These are phyloP conservation scores for Hyparrhenia diplandra DNA, from an alignment of 176 grass and related monocot species.

Conservation along the genomic window DNA sequence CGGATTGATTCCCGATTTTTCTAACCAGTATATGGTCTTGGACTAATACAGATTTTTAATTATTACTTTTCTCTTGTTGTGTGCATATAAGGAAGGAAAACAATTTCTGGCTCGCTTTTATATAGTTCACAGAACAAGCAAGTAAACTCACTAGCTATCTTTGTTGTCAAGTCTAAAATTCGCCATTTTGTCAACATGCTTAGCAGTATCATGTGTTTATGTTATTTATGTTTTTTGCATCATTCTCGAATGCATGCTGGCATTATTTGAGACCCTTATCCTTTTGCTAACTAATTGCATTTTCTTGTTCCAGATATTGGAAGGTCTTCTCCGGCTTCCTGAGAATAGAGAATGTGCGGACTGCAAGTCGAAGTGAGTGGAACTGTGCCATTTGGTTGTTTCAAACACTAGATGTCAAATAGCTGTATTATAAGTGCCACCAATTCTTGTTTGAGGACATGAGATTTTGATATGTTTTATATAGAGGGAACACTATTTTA, in stretches of 20 bases:
- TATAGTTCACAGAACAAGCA: not conserved
- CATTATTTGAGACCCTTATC: not conserved
- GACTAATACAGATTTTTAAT: not conserved
- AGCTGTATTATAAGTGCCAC: not conserved
- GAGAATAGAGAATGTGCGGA: conserved; percentile 96
- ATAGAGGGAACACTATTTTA: not conserved
- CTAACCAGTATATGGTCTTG: not conserved
- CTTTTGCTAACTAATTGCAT: not conserved
- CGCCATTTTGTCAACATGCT: not conserved
- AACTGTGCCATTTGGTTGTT: not conserved
- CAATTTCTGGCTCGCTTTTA: not conserved
- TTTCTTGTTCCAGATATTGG: conserved; percentile 59
- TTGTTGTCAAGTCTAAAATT: not conserved
- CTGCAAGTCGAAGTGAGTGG: conserved; percentile 93
- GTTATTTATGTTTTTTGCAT: not conserved
- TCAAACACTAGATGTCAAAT: not conserved
- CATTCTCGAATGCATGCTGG: not conserved
- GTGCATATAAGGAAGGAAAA: not conserved
- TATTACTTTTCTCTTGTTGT: not conserved
- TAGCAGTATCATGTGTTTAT: not conserved
- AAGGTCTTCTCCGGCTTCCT: conserved; percentile 66
- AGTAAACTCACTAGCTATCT: not conserved
- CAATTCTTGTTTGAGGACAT: not conserved
- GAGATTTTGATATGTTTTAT: not conserved
- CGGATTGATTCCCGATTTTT: not conserved